Evolutionary conservation across 768 basidiomycete genomes (phyloP), one percentile per base, ranked within the genome.

Genomic region (Russula dissimulans): DNA sequence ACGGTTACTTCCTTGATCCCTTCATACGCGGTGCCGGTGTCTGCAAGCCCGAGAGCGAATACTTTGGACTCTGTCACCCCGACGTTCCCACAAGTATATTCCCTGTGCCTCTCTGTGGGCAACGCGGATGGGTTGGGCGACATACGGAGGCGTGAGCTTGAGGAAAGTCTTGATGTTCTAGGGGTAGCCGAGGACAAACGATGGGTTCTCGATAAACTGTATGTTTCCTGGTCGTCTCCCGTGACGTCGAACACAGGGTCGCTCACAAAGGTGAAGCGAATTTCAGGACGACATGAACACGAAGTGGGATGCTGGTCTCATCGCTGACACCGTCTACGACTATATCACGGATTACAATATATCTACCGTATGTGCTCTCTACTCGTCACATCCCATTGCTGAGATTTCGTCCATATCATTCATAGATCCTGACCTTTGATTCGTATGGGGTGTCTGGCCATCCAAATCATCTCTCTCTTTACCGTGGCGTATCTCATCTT

Each of bases 351-450:
- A 78, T 39, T 74, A 86, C 65, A 72, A 78, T 18, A 90, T 91
- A 53, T 78, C 79, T 43, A 81, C 80, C 1, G 91, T 91, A 67
- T 32, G 80, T 73, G 22, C 42, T 45, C 47, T 44, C 56, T 63
- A 10, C 7, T 34, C 31, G 8, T 29, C 49, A 14, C 44, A 32
- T 22, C 22, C 15, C 17, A 39, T 44, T 32, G 42, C 31, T 43
- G 17, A 14, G 65, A 67, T 53, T 60, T 63, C 45, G 48, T 64
- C 34, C 70, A 43, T 71, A 59, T 49, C 18, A 31, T 38, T 43
- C 43, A 32, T 66, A 95, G 91, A 83, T 95, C 49, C 75, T 97
- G 50, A 95, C 92, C 0, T 97, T 95, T 68, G 94, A 97, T 71
- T 59, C 73, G 0, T 65, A 67, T 2, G 94, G 93, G 3, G 75